Evolutionary conservation across 1,284 basidiomycete species (phyloP), one percentile per base, ranked within the genome.

Genomic region (Tilletiopsis washingtonensis): DNA sequence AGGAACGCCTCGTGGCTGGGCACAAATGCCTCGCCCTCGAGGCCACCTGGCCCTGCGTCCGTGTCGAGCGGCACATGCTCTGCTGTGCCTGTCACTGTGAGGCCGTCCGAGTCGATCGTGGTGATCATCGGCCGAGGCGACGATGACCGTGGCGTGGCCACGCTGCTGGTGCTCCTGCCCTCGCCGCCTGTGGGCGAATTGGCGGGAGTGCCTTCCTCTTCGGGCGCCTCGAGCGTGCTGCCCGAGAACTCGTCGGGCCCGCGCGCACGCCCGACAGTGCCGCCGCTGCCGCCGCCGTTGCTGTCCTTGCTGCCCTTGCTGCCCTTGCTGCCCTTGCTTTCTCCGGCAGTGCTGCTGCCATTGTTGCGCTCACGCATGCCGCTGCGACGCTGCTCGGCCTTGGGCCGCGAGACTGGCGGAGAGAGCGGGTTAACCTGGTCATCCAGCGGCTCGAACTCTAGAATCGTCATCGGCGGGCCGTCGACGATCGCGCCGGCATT

Each of bases 391-490:
- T n/a, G n/a, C n/a, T n/a, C n/a, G n/a, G n/a, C n/a, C n/a, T n/a
- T n/a, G n/a, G n/a, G n/a, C n/a, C n/a, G n/a, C n/a, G n/a, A n/a
- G n/a, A n/a, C n/a, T n/a, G n/a, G n/a, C n/a, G 56, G 58, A 39
- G 57, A 61, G 9, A 89, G 75, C 0, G 88, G 88, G 61, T 90
- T 89, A 67, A 82, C 74, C 0, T 69, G 62, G 68, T 91, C 88
- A 43, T 77, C 74, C 65, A 89, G 85, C 20, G 88, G 77, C 73
- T 91, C 88, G 59, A 91, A 87, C 69, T 91, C 88, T 63, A 91
- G 79, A 3, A 69, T 53, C 36, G 60, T 61, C n/a, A 61, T 53
- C 21, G 59, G 44, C 23, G 36, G 49, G 17, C 61, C 57, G 26
- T 51, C 47, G n/a, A n/a, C n/a, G n/a, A n/a, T n/a, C n/a, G n/a